These are phyloP conservation scores for Emergomyces pasteurianus DNA, from an alignment of 2,329 filamentous ascomycete species.

Conservation along the genomic window DNA sequence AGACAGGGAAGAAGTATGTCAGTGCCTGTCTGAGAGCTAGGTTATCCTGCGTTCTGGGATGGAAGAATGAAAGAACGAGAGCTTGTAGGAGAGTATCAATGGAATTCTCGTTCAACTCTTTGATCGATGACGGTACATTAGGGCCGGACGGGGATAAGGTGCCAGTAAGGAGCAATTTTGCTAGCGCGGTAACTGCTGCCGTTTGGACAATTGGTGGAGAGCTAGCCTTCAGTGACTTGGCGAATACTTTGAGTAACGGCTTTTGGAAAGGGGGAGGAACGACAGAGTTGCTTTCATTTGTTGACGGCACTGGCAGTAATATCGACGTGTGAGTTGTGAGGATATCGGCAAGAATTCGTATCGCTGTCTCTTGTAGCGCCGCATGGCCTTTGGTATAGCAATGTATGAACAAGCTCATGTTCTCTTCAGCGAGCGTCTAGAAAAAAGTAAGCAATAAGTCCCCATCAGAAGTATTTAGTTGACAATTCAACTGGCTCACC, in stretches of 20 bases:
- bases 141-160: constrained; percentile 44
- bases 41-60: constrained; percentile 68
- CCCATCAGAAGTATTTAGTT: background rate
- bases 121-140: constrained; percentile 43
- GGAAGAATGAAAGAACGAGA: constrained; percentile 78
- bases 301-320: constrained; percentile 43
- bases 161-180: constrained; percentile 73
- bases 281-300: constrained; percentile 38
- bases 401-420: constrained; percentile 84
- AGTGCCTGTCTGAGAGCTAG: constrained; percentile 74
- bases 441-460: background rate
- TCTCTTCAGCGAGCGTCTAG: constrained; percentile 75
- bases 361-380: constrained; percentile 72
- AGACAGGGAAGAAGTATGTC: constrained; percentile 89
- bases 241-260: constrained; percentile 70
- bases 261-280: constrained; percentile 39
- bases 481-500: constrained; percentile 29
- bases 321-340: constrained; percentile 77
- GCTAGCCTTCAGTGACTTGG: constrained; percentile 63
- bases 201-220: constrained; percentile 65
- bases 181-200: constrained; percentile 66
- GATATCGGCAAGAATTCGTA: constrained; percentile 89
- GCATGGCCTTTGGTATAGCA: constrained; percentile 92
- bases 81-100: constrained; percentile 67
- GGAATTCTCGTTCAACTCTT: constrained; percentile 42